Evolutionary conservation across 1,284 basidiomycete genomes (phyloP).

Genomic region (Golubevia sp.): DNA sequence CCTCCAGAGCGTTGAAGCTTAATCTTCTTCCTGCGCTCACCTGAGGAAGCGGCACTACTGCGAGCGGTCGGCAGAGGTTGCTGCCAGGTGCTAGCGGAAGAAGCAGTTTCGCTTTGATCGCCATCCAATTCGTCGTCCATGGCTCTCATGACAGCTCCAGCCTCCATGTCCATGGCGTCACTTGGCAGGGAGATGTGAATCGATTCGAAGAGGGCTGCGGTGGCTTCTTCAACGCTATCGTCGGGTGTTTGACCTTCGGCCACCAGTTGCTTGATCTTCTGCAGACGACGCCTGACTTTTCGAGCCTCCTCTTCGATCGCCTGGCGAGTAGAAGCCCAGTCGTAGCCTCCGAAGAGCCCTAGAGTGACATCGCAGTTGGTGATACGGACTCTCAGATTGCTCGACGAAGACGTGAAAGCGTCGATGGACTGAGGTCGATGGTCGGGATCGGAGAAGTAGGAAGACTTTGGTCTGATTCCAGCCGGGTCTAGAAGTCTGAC

Average conservation of each 20-base stretch:
- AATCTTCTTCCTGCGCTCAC: slow-evolving; percentile 46
- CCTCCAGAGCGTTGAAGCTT: slow-evolving; percentile 76
- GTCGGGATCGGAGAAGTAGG: slow-evolving; percentile 34
- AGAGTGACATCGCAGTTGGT: slow-evolving; percentile 7
- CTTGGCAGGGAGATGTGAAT: slow-evolving; percentile 67
- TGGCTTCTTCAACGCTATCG: slow-evolving; percentile 76
- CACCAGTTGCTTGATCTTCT: slow-evolving; percentile 91
- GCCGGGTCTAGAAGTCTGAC: slow-evolving; percentile 74
- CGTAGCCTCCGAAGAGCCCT: slow-evolving; percentile 69
- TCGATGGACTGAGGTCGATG: slow-evolving; percentile 13
- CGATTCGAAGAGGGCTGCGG: slow-evolving; percentile 85
- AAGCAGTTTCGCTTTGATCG: slow-evolving; percentile 63
- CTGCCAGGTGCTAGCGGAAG: slow-evolving; percentile 39
- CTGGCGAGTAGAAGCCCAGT: slow-evolving; percentile 84
- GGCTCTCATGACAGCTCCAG: slow-evolving; percentile 74
- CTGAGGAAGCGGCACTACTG: background rate
- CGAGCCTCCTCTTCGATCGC: slow-evolving; percentile 86
- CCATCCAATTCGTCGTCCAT: slow-evolving; percentile 79
- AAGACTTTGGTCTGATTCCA: slow-evolving; percentile 63
- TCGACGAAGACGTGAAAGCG: background rate
- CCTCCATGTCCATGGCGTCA: slow-evolving; percentile 26
- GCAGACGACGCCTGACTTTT: slow-evolving; percentile 80
- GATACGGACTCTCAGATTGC: slow-evolving; percentile 1
- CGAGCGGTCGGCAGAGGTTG: slow-evolving; percentile 15
- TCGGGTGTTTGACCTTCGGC: slow-evolving; percentile 88